These are phyloP conservation scores for Trypanosoma caninum DNA, from an alignment of 208 protist genomes.

Conservation along the genomic window DNA sequence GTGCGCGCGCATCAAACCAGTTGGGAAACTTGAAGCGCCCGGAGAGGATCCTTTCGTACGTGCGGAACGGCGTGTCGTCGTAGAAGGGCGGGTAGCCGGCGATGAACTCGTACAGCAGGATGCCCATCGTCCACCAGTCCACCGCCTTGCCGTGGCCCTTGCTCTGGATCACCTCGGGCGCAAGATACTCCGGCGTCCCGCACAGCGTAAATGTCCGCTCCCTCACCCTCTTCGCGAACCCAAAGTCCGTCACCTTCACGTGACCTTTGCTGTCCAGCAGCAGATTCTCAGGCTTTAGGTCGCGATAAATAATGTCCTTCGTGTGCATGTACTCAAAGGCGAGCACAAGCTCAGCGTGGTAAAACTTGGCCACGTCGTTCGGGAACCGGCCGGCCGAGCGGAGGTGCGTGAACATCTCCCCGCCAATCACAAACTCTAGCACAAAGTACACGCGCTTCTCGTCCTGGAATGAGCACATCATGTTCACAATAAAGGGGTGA, in stretches of 20 bases:
- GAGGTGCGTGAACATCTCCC: conserved; percentile 90
- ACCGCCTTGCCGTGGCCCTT: conserved; percentile 94
- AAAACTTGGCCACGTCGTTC: conserved; percentile 89
- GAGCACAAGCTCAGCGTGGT: conserved; percentile 90
- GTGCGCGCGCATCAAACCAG: conserved; percentile 75
- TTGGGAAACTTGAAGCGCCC: conserved; percentile 81
- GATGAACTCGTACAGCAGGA: conserved; percentile 95
- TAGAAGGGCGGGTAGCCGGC: conserved; percentile 92
- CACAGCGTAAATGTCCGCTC: conserved; percentile 87
- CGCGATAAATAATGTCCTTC: conserved; percentile 87
- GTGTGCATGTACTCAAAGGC: conserved; percentile 91
- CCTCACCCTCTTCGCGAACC: conserved; percentile 79
- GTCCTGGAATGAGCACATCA: conserved; percentile 95
- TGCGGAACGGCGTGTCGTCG: conserved; percentile 85
- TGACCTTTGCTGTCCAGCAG: conserved; percentile 79
- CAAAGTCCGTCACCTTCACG: conserved; percentile 88
- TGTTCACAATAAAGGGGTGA: conserved; percentile 93
- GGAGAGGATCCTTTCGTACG: conserved; percentile 89
- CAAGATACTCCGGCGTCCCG: conserved; percentile 87
- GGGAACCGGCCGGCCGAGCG: conserved; percentile 76
- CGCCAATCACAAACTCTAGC: conserved; percentile 92
- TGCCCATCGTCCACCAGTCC: conserved; percentile 97
- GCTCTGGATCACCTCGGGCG: conserved; percentile 92
- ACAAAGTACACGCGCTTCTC: conserved; percentile 91
- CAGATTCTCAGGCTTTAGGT: conserved; percentile 83